A percentile compares a stretch with the other conserved stretches of the same genome.
phyloP scores from a whole-genome alignment of 345 rosid species.

The Odontarrhena argentea region DNA sequence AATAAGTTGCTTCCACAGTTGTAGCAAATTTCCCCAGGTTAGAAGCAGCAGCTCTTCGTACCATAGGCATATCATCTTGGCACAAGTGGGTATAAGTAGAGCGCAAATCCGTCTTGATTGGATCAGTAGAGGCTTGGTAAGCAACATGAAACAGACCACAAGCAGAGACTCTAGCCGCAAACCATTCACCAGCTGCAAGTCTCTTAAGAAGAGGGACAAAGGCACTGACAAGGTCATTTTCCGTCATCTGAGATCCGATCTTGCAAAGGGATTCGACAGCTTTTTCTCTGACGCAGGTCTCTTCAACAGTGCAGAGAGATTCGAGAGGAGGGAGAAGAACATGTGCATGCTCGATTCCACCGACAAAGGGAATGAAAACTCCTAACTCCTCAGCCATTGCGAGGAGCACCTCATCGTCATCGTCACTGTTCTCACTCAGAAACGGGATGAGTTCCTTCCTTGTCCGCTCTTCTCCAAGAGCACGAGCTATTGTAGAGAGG shows the following conservation, averaged over 20 bases:
- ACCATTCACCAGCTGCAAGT: conserved; percentile 96
- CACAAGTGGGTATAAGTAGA: conserved; percentile 73
- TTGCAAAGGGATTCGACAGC: conserved; percentile 82
- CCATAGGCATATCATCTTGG: conserved; percentile 99
- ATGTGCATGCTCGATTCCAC: conserved; percentile 83
- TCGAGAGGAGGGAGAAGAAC: conserved; percentile 81
- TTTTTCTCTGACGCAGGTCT: conserved; percentile 91
- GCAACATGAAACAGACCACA: conserved; percentile 92
- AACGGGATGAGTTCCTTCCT: conserved; percentile 91
- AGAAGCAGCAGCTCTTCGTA: conserved; percentile 95
- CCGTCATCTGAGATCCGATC: conserved; percentile 92
- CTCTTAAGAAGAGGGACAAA: conserved; percentile 91
- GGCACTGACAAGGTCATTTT: conserved; percentile 69
- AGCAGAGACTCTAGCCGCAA: conserved; percentile 91
- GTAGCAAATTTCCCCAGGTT: conserved; percentile 94
- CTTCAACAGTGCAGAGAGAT: conserved; percentile 86
- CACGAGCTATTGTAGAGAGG: conserved; percentile 89
- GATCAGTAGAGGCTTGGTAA: conserved; percentile 79
- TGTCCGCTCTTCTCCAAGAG: conserved; percentile 94
- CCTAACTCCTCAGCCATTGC: conserved; percentile 95
- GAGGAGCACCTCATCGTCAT: conserved; percentile 95
- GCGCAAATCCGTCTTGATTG: conserved; percentile 74
- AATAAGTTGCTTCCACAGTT: conserved; percentile 70
- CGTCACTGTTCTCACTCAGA: conserved; percentile 89
- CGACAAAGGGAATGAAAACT: conserved; percentile 86